Base-by-base conservation (phyloP, 768 basidiomycete genomes). In the Boletus rubropictus region DNA sequence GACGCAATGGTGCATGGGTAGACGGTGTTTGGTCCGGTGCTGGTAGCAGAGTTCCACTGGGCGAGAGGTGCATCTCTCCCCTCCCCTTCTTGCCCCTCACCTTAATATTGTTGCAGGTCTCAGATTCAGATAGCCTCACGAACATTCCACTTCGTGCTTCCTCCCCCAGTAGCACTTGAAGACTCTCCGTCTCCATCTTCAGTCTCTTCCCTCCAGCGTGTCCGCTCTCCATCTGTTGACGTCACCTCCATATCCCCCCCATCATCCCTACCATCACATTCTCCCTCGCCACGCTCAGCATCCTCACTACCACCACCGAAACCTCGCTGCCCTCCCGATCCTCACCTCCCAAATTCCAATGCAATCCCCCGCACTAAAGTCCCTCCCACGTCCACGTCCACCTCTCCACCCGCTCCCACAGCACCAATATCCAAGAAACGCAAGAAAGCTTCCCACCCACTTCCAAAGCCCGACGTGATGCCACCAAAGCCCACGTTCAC, bases 1-100 rank as follows among this genome's bases (percentile, higher is more conserved):
- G 96, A n/a, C 76, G 96, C 49, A 98, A 99, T 59, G 96, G 96
- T 11, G 93, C 93, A 15, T 97, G 94, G 87, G 92, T 99, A 5
- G 93, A 98, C 54, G 94, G 93, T 25, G 82, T 89, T n/a, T 99
- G 94, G 89, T 84, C 83, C 40, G 87, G 86, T 10, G 84, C 88
- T 54, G 91, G 94, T 14, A 85, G 86, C 50, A 80, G 83, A 50
- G 86, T 92, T n/a, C 79, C 87, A 25, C 72, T 99, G 18, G 75
- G 84, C 31, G 89, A 92, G 64, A 78, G 89, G 95, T 92, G 49
- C 41, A 74, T 66, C 22, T 18, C 27, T 24, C 12, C 34, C 17
- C 20, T 35, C 5, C 29, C 21, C 31, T 43, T 41, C 24, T 28
- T 34, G 31, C 25, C 39, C 39, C 33, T 15, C 14, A 31, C 29